Conservation (phyloP, 768 basidiomycete genomes). For the Leccinum obscurum region DNA sequence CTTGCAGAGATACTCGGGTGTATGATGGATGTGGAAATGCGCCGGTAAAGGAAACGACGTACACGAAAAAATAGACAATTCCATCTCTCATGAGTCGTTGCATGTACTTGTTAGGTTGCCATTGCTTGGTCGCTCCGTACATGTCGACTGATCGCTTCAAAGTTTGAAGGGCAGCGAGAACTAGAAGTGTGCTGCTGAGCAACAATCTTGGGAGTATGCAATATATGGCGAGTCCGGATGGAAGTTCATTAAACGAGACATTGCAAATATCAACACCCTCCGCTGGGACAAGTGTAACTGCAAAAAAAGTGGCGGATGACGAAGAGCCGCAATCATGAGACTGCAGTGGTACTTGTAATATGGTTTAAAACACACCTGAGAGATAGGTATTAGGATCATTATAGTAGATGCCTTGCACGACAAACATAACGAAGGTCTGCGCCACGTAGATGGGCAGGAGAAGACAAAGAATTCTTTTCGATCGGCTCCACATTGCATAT, state of each 20-base stretch:
- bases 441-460: slow-evolving; percentile 6
- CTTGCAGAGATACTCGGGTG: background rate
- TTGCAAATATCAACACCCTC: background rate
- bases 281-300: background rate
- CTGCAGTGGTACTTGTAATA: background rate
- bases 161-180: background rate
- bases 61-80: slow-evolving; percentile 12
- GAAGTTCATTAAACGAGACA: background rate
- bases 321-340: background rate
- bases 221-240: background rate
- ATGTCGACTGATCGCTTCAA: background rate
- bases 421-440: background rate
- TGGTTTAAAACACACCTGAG: background rate
- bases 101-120: slow-evolving; percentile 14
- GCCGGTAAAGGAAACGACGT: background rate
- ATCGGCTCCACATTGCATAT: slow-evolving; percentile 16
- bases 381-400: slow-evolving; percentile 3
- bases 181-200: background rate
- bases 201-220: background rate
- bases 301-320: background rate
- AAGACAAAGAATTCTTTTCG: slow-evolving; percentile 4
- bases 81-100: slow-evolving; percentile 8
- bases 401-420: slow-evolving; percentile 5
- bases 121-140: slow-evolving; percentile 10
- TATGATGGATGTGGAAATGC: background rate